phyloP scores from a whole-genome alignment of 169 alveolate species.

The Neospora caninum region DNA sequence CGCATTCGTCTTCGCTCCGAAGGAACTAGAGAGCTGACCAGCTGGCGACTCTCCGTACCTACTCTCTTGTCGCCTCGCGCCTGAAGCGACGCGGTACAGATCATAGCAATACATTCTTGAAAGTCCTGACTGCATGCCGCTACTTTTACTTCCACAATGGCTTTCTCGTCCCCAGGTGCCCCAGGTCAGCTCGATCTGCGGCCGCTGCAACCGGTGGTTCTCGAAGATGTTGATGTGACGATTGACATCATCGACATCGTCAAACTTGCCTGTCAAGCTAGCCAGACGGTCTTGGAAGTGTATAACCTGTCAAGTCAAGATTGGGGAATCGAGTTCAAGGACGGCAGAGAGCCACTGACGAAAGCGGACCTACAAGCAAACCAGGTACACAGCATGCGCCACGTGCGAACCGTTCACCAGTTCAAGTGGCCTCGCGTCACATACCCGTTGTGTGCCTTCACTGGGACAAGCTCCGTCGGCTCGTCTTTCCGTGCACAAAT shows the following conservation, averaged over 20 bases:
- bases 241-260: slow-evolving; percentile 4
- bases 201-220: background rate
- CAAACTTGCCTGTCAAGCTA: background rate
- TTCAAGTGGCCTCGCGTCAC: no score
- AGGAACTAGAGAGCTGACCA: no score
- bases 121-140: no score
- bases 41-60: no score
- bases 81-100: no score
- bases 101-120: no score
- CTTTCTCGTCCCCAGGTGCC: background rate
- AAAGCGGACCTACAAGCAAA: slow-evolving; percentile 64
- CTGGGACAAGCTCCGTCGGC: no score
- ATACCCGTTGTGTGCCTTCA: no score
- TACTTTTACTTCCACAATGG: background rate
- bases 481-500: no score
- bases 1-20: no score
- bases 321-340: slow-evolving; percentile 29
- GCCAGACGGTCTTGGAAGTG: slow-evolving; percentile 29
- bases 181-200: background rate
- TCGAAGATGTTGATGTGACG: background rate
- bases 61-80: no score
- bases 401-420: background rate
- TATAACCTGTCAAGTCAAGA: slow-evolving; percentile 16
- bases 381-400: slow-evolving; percentile 41
- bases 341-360: slow-evolving; percentile 52